A percentile compares a stretch with the other conserved stretches of the same genome.
Conservation (phyloP, 148 eudicot species). For the Amaranthus palmeri region DNA sequence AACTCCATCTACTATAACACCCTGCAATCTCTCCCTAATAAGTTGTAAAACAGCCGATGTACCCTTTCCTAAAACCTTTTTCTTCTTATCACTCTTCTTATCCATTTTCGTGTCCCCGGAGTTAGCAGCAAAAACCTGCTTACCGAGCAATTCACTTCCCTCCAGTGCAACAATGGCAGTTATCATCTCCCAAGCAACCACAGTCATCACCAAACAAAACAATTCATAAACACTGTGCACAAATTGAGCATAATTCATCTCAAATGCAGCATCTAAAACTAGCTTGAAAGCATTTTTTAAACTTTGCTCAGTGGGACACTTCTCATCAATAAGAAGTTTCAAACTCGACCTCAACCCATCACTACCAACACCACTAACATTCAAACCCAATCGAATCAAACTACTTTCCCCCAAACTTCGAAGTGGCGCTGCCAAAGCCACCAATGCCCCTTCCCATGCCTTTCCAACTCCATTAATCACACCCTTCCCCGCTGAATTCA, state of each 20-base stretch:
- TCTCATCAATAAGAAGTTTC: slow-evolving; percentile 27
- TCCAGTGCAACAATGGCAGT: slow-evolving; percentile 49
- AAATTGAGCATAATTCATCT: slow-evolving; percentile 39
- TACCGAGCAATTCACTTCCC: slow-evolving; percentile 37
- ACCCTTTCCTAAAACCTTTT: slow-evolving; percentile 79
- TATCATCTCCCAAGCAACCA: slow-evolving; percentile 60
- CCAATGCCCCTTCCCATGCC: slow-evolving; percentile 31
- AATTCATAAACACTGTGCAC: slow-evolving; percentile 46
- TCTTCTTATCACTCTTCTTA: slow-evolving; percentile 59
- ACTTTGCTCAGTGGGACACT: slow-evolving; percentile 30
- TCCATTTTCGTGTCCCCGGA: slow-evolving; percentile 30
- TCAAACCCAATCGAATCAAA: slow-evolving; percentile 34
- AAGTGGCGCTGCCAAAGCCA: slow-evolving; percentile 29
- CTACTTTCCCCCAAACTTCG: slow-evolving; percentile 48
- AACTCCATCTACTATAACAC: slow-evolving; percentile 19
- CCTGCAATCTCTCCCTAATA: slow-evolving; percentile 50
- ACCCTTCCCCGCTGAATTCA: slow-evolving; percentile 44
- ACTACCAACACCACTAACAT: slow-evolving; percentile 29
- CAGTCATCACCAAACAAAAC: slow-evolving; percentile 34
- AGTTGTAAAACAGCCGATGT: slow-evolving; percentile 47
- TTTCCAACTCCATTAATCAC: slow-evolving; percentile 24
- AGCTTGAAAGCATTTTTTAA: slow-evolving; percentile 31
- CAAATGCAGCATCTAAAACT: slow-evolving; percentile 30
- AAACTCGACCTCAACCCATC: slow-evolving; percentile 35
- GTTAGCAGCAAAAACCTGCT: slow-evolving; percentile 10